Conservation (phyloP, 1,284 basidiomycete genomes). For the Cryptococcus sp. region DNA sequence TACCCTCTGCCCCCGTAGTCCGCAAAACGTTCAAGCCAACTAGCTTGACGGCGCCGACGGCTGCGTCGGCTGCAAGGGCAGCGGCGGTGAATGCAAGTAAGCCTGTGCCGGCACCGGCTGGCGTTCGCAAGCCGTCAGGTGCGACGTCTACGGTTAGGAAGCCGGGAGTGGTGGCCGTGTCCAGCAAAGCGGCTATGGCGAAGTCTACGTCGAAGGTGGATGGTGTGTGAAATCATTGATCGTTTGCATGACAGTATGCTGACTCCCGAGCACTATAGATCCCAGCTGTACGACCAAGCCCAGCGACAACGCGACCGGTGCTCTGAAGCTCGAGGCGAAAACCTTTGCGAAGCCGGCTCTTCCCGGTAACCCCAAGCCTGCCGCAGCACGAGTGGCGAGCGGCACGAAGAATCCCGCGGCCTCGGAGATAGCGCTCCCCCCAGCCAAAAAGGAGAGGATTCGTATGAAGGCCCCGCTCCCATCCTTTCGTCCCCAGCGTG, state of each 20-base stretch:
- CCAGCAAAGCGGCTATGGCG: background rate
- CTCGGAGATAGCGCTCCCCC: slow-evolving; percentile 22
- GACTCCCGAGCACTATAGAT: background rate
- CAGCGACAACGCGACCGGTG: background rate
- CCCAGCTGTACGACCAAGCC: background rate
- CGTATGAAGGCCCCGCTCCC: slow-evolving; percentile 41
- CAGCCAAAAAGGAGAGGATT: slow-evolving; percentile 35
- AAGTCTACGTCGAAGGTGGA: too few relatives aligned
- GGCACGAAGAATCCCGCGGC: slow-evolving; percentile 8
- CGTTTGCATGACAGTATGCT: too few relatives aligned
- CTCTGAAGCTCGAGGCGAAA: slow-evolving; percentile 8
- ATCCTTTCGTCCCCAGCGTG: slow-evolving; percentile 32
- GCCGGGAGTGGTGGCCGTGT: background rate
- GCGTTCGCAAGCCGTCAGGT: slow-evolving; percentile 8
- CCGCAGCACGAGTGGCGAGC: slow-evolving; percentile 5
- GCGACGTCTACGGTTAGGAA: slow-evolving; percentile 14
- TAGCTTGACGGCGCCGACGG: slow-evolving; percentile 9
- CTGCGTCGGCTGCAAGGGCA: slow-evolving; percentile 10
- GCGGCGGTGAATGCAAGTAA: background rate
- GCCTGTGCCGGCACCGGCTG: slow-evolving; percentile 3
- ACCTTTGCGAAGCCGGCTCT: slow-evolving; percentile 6
- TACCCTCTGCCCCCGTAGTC: slow-evolving; percentile 4
- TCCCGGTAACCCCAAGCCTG: slow-evolving; percentile 5
- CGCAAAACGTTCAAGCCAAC: slow-evolving; percentile 19
- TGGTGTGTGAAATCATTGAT: too few relatives aligned